These are phyloP conservation scores for Quercus mongolica DNA, from an alignment of 306 rosid genomes.

Conservation along the genomic window DNA sequence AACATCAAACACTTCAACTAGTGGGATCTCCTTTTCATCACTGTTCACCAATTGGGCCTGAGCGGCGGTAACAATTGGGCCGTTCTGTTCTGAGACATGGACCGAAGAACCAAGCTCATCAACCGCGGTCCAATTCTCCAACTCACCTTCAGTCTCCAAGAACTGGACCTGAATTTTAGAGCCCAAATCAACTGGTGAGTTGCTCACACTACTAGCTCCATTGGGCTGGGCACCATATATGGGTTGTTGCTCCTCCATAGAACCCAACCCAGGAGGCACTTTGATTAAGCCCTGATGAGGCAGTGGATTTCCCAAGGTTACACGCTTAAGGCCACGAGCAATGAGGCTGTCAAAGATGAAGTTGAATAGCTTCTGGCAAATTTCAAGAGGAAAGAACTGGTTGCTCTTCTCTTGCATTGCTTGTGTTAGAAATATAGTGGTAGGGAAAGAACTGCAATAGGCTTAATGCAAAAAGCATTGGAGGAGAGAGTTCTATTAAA, in stretches of 20 bases:
- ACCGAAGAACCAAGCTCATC: not conserved
- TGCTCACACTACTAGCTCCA: too few species aligned
- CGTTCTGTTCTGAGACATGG: not conserved
- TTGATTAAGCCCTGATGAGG: not conserved
- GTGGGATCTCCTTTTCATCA: not conserved
- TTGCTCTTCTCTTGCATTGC: conserved; percentile 18
- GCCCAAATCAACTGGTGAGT: not conserved
- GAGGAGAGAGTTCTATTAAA: not conserved
- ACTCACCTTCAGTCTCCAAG: not conserved
- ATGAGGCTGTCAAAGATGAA: conserved; percentile 21
- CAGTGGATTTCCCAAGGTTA: conserved; percentile 3
- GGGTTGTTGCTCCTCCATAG: conserved; percentile 5
- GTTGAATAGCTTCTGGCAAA: conserved; percentile 26
- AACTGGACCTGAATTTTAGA: conserved; percentile 8
- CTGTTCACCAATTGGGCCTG: not conserved
- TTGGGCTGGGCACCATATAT: not conserved
- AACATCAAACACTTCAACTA: not conserved
- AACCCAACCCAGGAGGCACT: not conserved
- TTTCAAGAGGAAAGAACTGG: not conserved
- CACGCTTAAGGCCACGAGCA: conserved; percentile 7
- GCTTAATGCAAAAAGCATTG: not conserved
- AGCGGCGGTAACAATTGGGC: not conserved
- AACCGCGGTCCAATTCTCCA: conserved; percentile 3
- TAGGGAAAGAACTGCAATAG: not conserved
- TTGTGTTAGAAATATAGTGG: not conserved